Conservation (phyloP, 2,329 filamentous ascomycete species). For the Ampelomyces quisqualis region DNA sequence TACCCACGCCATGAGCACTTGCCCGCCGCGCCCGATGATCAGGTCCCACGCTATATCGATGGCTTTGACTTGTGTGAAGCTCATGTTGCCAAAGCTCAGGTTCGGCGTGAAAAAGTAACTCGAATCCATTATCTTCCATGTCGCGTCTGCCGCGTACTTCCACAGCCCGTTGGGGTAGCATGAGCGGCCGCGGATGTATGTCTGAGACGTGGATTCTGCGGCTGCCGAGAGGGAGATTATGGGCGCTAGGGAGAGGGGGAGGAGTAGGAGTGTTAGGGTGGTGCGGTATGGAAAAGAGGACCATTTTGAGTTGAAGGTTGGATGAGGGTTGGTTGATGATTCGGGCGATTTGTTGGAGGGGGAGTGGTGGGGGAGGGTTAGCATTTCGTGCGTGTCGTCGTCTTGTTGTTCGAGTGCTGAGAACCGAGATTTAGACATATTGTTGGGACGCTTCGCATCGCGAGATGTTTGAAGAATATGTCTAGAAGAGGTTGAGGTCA, state of each 20-base stretch:
- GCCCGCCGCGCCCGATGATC: conserved; percentile 39
- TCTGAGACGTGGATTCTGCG: conserved; percentile 30
- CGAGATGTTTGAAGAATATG: too few species aligned
- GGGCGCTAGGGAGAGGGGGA: conserved; percentile 26
- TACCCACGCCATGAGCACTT: conserved; percentile 35
- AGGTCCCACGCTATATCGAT: conserved; percentile 45
- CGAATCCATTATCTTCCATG: conserved; percentile 40
- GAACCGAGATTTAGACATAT: conserved; percentile 5
- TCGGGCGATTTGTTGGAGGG: background rate
- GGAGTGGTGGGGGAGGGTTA: conserved; percentile 2
- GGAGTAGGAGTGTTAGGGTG: conserved; percentile 15
- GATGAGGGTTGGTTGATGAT: conserved; percentile 1
- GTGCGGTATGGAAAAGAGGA: conserved; percentile 26
- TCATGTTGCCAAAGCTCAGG: conserved; percentile 33
- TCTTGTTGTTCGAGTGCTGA: conserved; percentile 8
- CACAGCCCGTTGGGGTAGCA: conserved; percentile 40
- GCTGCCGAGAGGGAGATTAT: conserved; percentile 31
- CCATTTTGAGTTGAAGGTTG: conserved; percentile 12
- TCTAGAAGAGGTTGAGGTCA: background rate
- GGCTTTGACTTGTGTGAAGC: conserved; percentile 42
- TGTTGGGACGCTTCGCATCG: conserved; percentile 6
- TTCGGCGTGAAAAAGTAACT: conserved; percentile 40
- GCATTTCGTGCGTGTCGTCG: conserved; percentile 11
- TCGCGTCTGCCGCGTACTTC: conserved; percentile 29
- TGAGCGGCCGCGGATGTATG: conserved; percentile 27